Percentiles rank a stretch among this genome's conserved stretches.
phyloP scores from a whole-genome alignment of 1,284 basidiomycete genomes.

The Trichosporon asahii region DNA sequence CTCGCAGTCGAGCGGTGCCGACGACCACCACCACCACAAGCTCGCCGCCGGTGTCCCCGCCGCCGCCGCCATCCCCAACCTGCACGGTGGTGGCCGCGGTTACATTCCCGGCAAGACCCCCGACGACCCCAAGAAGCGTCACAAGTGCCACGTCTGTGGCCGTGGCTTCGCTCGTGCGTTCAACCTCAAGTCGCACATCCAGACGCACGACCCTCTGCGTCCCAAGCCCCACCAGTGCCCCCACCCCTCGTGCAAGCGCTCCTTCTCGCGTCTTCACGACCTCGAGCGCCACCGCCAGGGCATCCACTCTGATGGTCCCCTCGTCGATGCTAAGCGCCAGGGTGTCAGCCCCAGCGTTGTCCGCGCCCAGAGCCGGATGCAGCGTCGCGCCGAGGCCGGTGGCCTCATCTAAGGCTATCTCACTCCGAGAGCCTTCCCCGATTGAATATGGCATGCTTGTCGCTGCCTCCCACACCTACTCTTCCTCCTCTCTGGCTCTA shows the following conservation, averaged over 20 bases:
- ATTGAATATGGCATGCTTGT: slow-evolving; percentile 41
- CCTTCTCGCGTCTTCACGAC: slow-evolving; percentile 53
- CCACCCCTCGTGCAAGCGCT: slow-evolving; percentile 48
- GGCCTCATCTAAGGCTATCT: slow-evolving; percentile 39
- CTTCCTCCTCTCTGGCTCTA: slow-evolving; percentile 36
- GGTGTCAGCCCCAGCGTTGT: slow-evolving; percentile 46
- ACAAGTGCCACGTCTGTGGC: slow-evolving; percentile 52
- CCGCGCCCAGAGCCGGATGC: slow-evolving; percentile 47
- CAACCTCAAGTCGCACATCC: slow-evolving; percentile 53
- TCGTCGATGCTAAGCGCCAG: slow-evolving; percentile 50
- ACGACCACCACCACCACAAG: slow-evolving; percentile 14
- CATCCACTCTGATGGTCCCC: slow-evolving; percentile 51
- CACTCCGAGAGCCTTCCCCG: slow-evolving; percentile 12
- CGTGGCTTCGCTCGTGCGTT: slow-evolving; percentile 52
- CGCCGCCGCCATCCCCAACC: slow-evolving; percentile 41
- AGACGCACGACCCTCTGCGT: slow-evolving; percentile 52
- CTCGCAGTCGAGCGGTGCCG: slow-evolving; percentile 19
- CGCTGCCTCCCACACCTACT: slow-evolving; percentile 32
- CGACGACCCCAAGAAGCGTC: slow-evolving; percentile 53
- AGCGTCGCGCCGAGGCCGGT: slow-evolving; percentile 42
- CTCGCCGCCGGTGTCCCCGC: slow-evolving; percentile 40
- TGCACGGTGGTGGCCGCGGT: slow-evolving; percentile 50
- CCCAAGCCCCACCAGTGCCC: slow-evolving; percentile 52
- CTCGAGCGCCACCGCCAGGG: slow-evolving; percentile 53
- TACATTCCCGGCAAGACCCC: slow-evolving; percentile 52